phyloP scores from a whole-genome alignment of 768 basidiomycete genomes.

The Phanerochaete sordida region DNA sequence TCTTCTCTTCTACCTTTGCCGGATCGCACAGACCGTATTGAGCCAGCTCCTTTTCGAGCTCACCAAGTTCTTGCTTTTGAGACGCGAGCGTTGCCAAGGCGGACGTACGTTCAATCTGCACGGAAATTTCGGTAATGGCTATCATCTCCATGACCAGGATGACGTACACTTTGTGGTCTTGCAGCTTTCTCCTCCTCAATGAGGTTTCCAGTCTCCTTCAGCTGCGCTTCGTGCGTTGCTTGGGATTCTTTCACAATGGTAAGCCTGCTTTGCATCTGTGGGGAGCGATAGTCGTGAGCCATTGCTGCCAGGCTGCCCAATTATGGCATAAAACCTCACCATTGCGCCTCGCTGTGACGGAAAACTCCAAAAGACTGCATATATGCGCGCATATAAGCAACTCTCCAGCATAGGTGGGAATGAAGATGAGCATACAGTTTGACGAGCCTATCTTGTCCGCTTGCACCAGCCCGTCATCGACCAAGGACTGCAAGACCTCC shows the following conservation, averaged over 20 bases:
- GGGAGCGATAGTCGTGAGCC: no score
- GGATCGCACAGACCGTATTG: constrained; percentile 87
- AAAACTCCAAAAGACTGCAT: constrained; percentile 91
- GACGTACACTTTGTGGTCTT: constrained; percentile 55
- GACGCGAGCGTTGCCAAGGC: constrained; percentile 47
- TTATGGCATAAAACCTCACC: no score
- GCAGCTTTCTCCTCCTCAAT: constrained; percentile 50
- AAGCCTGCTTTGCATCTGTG: constrained; percentile 58
- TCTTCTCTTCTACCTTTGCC: constrained; percentile 72
- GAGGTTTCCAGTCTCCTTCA: constrained; percentile 43
- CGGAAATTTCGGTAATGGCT: not conserved
- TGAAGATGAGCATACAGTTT: constrained; percentile 61
- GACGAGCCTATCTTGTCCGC: constrained; percentile 92
- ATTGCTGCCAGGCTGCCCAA: no score
- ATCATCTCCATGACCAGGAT: constrained; percentile 10
- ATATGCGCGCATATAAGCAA: constrained; percentile 21
- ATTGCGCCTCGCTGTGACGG: constrained; percentile 83
- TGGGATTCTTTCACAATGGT: constrained; percentile 46
- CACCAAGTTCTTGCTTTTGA: constrained; percentile 45
- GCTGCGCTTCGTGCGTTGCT: constrained; percentile 39
- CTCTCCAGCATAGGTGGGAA: constrained; percentile 13
- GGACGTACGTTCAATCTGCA: constrained; percentile 54
- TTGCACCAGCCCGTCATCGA: constrained; percentile 84
- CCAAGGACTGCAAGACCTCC: constrained; percentile 83
- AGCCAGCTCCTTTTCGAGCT: constrained; percentile 64